A percentile compares a stretch with the other conserved stretches of the same genome.
These are phyloP conservation scores for Pulveroboletus sp. DNA, from an alignment of 768 basidiomycete genomes.

Conservation along the genomic window DNA sequence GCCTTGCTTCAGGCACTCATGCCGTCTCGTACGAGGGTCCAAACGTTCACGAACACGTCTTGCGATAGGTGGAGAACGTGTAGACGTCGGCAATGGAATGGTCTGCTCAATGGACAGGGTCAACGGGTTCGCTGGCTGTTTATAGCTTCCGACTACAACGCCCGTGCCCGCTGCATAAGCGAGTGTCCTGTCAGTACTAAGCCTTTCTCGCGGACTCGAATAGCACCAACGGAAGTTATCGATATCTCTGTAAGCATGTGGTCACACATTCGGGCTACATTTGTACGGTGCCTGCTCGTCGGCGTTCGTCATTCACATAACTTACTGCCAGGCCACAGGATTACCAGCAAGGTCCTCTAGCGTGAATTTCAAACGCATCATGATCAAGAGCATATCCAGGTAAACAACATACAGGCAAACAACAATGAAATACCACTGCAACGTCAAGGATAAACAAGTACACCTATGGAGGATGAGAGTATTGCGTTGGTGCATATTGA, in stretches of 20 bases:
- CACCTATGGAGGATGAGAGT: conserved; percentile 14
- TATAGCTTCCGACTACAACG: not conserved
- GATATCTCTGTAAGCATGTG: too few species aligned
- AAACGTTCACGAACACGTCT: not conserved
- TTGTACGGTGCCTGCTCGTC: not conserved
- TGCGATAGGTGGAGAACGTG: not conserved
- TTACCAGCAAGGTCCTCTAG: too few species aligned
- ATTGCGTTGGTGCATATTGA: conserved; percentile 13
- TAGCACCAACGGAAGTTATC: too few species aligned
- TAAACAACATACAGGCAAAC: not conserved
- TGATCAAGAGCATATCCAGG: not conserved
- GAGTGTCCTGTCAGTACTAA: too few species aligned
- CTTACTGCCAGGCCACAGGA: too few species aligned
- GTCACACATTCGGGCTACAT: not conserved
- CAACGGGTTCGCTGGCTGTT: not conserved
- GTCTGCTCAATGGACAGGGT: not conserved
- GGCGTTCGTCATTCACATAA: not conserved
- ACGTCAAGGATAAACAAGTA: not conserved
- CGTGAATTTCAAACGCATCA: not conserved
- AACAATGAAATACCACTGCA: not conserved
- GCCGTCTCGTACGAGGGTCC: not conserved
- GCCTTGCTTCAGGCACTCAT: not conserved
- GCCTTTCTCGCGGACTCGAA: not conserved
- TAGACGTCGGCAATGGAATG: not conserved
- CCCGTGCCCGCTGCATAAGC: not conserved